Evolutionary conservation across 768 basidiomycete genomes (phyloP), one percentile per base, ranked within the genome.

Genomic region (Pleurotus tuoliensis): DNA sequence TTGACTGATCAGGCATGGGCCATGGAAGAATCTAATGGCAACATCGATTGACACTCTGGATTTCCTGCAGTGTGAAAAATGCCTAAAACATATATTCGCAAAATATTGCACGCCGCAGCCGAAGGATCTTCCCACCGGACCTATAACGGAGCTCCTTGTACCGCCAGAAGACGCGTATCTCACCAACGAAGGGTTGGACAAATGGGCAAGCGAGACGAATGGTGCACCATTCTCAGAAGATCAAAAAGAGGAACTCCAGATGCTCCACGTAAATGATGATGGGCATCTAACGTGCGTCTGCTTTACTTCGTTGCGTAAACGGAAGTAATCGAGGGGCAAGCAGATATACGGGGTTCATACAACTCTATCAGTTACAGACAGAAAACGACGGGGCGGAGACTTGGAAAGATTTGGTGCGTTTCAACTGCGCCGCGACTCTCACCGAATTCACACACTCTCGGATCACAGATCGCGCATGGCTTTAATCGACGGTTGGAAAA

Each of bases 321-420:
- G 34, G n/a, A 52, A n/a, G 13, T 15, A 41, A 20, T 37, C n/a
- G 30, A 22, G n/a, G 24, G 13, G 34, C 34, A 47, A 20, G 16
- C 46, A 22, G 45, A 13, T 39, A 11, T n/a, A 6, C 25, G 18
- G 90, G 90, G 1, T 92, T 93, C 65, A 65, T 90, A 66, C 88
- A 92, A 66, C 82, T 92, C 55, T 92, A 92, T 64, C 87, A 90
- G 63, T 71, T 92, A n/a, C 91, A 93, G 67, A 90, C 88, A 1
- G 87, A 90, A 62, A 88, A 83, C 59, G 90, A 92, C 60, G 88
- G 90, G 61, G 85, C 85, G 67, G 88, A 93, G 71, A 93, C 90
- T 6, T 92, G 88, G 89, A 76, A 80, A 69, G 90, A 92, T 74
- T 70, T 92, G 60, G 88, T 90, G 63, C 62, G 83, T 67, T 49